These are phyloP conservation scores for Fusarium compactum DNA, from an alignment of 2,329 filamentous ascomycete species.

Conservation along the genomic window DNA sequence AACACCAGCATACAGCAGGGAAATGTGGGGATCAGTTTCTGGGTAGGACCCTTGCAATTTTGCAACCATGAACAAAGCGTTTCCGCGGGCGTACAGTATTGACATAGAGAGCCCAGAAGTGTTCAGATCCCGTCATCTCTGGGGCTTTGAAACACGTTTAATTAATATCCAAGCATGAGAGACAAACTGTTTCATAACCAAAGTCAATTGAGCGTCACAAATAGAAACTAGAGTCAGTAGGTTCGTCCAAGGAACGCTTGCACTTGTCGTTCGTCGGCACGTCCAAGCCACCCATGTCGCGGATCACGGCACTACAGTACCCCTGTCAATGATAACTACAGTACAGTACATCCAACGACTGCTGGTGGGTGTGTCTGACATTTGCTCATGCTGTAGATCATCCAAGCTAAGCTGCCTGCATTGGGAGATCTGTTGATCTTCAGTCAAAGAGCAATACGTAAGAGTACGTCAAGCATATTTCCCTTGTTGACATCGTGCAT, in stretches of 20 bases:
- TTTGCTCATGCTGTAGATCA: slow-evolving; percentile 1
- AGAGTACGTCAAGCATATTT: background rate
- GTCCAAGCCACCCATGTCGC: background rate
- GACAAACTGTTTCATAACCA: background rate
- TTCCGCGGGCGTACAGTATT: background rate
- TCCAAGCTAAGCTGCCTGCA: background rate
- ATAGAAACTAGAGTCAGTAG: background rate
- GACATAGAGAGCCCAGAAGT: background rate
- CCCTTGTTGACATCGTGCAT: background rate
- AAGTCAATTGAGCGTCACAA: background rate
- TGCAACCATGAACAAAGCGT: background rate
- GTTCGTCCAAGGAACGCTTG: background rate
- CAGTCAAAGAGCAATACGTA: background rate
- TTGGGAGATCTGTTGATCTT: background rate
- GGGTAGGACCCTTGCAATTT: background rate
- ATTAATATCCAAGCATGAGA: background rate
- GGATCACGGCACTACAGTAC: background rate
- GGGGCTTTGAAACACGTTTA: slow-evolving; percentile 6
- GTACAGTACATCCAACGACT: background rate
- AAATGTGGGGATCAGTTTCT: background rate
- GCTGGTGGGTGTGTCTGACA: background rate
- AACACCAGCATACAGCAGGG: background rate
- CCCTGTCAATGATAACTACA: background rate
- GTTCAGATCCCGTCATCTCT: background rate
- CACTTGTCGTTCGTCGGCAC: background rate